Evolutionary conservation across 805 yeast genomes (phyloP), one percentile per base, ranked within the genome.

Genomic region (Wickerhamomyces hampshirensis): DNA sequence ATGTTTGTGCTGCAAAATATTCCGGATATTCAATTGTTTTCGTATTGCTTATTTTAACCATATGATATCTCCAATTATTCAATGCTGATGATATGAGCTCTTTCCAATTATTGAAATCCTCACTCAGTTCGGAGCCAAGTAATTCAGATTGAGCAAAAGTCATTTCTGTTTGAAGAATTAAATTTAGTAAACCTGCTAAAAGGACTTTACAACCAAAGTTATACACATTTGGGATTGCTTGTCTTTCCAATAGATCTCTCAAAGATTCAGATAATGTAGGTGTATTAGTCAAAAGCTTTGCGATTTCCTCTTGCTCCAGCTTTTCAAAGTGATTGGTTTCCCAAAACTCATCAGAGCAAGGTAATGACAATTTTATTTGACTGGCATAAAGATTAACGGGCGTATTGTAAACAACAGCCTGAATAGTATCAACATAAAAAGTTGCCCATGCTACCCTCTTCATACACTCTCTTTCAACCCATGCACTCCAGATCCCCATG

Each of bases 401-500:
- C 58, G 87, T 94, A 5, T 94, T 83, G 56, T 82, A 85, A 33
- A 84, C 71, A 11, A 82, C 74, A 26, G 87, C 83, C 62, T 87
- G 94, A 3, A 80, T 71, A 2, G 83, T 78, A 58, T 86, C 96
- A 50, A 83, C 66, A 53, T 81, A 82, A 55, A 86, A 87, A 10
- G 94, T 86, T 76, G 84, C 75, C 40, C 80, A 75, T 1, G 93
- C 84, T 2, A 83, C 71, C 38, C 96, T 61, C 54, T 86, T 86
- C 68, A 84, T 66, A 33, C 80, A 73, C 58, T 86, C 96, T 28
- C 77, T 74, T 37, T 84, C 86, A 11, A 86, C 80, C 95, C 95
- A 86, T 45, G 71, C 66, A 59, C 69, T 48, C 73, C 76, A 71
- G 51, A 47, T 36, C 59, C 46, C 46, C 55, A 42, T 18, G 59